phyloP scores from a whole-genome alignment of 768 basidiomycete species.

The Paxillus ammoniavirescens region DNA sequence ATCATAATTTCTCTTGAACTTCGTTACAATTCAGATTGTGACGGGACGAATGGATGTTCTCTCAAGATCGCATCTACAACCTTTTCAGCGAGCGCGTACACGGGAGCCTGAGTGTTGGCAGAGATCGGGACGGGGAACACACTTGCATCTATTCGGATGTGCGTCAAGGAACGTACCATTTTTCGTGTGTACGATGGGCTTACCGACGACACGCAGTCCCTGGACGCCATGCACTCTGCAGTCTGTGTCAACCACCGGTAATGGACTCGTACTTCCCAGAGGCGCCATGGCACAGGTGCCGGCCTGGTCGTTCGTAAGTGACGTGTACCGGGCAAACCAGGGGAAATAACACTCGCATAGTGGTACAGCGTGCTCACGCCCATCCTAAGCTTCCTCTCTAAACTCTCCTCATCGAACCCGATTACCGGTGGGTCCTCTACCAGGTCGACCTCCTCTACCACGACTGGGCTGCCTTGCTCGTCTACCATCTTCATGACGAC shows the following conservation, averaged over 20 bases:
- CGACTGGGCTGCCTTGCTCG: background rate
- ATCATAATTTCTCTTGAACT: too few species aligned
- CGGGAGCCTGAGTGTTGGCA: slow-evolving; percentile 33
- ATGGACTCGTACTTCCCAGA: background rate
- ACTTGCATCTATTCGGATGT: slow-evolving; percentile 27
- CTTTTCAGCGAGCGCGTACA: slow-evolving; percentile 35
- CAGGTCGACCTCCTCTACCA: background rate
- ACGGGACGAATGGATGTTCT: slow-evolving; percentile 34
- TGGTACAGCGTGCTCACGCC: background rate
- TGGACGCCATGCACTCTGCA: background rate
- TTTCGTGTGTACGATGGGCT: slow-evolving; percentile 24
- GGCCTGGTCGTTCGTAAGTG: background rate
- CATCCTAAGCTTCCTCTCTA: background rate
- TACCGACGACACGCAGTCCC: background rate
- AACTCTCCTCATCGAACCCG: background rate
- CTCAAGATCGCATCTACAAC: slow-evolving; percentile 22
- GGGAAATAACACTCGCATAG: background rate
- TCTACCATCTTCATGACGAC: background rate
- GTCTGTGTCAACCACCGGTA: background rate
- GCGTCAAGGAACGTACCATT: background rate
- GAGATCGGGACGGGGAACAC: slow-evolving; percentile 30
- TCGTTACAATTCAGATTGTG: too few species aligned
- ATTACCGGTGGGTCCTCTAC: background rate
- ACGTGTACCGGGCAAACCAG: too few species aligned
- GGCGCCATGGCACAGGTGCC: background rate